Evolutionary conservation across 2,329 filamentous ascomycete species (phyloP).

Genomic region (Phaeoacremonium minimum): DNA sequence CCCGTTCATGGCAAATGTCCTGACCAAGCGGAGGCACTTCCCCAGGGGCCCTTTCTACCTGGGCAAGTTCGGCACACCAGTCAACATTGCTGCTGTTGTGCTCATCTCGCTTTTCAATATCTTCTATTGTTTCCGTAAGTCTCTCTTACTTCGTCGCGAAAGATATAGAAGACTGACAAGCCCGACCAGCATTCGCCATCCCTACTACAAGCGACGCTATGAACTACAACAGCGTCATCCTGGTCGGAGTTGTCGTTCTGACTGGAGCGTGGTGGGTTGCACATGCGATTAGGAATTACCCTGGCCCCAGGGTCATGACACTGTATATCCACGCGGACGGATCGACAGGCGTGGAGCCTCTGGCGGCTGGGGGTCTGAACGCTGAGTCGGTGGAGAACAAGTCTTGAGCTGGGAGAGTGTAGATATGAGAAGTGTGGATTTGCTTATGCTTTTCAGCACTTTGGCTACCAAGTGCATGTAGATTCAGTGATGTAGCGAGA

Average conservation of each 20-base stretch:
- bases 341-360: constrained; percentile 1
- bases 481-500: too few relatives aligned
- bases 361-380: constrained; percentile 8
- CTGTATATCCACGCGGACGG: constrained; percentile 34
- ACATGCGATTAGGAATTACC: constrained; percentile 41
- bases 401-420: too few relatives aligned
- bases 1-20: constrained; percentile 43
- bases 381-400: constrained; percentile 1
- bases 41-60: constrained; percentile 49
- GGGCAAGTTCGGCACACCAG: constrained; percentile 39
- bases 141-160: neutral
- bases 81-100: constrained; percentile 45
- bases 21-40: constrained; percentile 46
- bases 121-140: constrained; percentile 58
- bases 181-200: constrained; percentile 29
- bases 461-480: too few relatives aligned
- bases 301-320: constrained; percentile 42
- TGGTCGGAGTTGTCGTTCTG: constrained; percentile 41
- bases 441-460: too few relatives aligned
- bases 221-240: constrained; percentile 52
- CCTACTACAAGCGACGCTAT: constrained; percentile 35
- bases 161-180: neutral
- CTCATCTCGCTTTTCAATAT: constrained; percentile 52
- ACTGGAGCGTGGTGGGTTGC: constrained; percentile 46
- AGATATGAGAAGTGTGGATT: too few relatives aligned